Evolutionary conservation across 495 filamentous ascomycete genomes (phyloP).

Genomic region (Penicillium psychrofluorescens): DNA sequence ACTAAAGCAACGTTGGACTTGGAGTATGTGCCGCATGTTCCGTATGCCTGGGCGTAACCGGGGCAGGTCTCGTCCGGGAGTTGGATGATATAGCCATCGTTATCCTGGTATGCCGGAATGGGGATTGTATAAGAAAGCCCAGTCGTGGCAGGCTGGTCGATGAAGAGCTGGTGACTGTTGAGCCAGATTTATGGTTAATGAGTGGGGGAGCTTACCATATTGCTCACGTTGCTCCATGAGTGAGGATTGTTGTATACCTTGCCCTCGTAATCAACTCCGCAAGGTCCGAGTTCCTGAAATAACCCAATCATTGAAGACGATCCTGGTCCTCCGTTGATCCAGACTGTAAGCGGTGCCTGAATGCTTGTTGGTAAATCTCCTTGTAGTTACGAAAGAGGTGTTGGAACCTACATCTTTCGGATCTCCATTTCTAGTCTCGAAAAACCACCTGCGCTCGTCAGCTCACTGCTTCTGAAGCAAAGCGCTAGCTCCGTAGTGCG

Average conservation of each 20-base stretch:
- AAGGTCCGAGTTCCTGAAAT: conserved; percentile 58
- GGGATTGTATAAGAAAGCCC: conserved; percentile 54
- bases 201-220: conserved; percentile 33
- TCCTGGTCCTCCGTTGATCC: conserved; percentile 56
- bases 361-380: neutral
- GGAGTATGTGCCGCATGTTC: conserved; percentile 48
- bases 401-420: conserved; percentile 25
- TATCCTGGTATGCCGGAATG: conserved; percentile 38
- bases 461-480: no score
- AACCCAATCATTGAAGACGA: conserved; percentile 55
- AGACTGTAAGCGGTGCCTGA: conserved; percentile 52
- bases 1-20: conserved; percentile 43
- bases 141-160: conserved; percentile 54
- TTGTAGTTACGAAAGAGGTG: neutral
- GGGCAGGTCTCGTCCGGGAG: conserved; percentile 45
- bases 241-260: conserved; percentile 50
- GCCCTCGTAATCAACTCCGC: conserved; percentile 43
- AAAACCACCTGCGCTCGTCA: conserved; percentile 42
- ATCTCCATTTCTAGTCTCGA: conserved; percentile 49
- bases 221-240: conserved; percentile 51
- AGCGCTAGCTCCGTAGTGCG: no score
- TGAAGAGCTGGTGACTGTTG: conserved; percentile 22
- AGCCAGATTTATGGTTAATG: neutral
- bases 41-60: conserved; percentile 36
- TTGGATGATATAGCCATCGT: conserved; percentile 16